Evolutionary conservation across 768 basidiomycete species (phyloP), one percentile per base, ranked within the genome.

Genomic region (Lactarius evosmus): DNA sequence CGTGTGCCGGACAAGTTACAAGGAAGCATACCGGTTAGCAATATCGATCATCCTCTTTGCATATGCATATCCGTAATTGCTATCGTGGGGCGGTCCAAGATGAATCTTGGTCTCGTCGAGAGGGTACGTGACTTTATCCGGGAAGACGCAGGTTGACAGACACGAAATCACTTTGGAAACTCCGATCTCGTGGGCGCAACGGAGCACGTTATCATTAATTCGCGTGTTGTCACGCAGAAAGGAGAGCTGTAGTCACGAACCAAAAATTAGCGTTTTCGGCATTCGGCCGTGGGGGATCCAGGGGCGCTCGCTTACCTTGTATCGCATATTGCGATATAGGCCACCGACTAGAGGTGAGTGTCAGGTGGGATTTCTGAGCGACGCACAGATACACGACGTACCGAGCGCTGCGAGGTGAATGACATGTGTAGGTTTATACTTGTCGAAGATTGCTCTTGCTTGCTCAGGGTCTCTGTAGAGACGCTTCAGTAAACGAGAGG

Each of bases 41-140:
- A 97, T 86, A 72, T 98, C 96, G 8, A 98, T 93, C 82, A 98
- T 83, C 22, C 95, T 83, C 77, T 98, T 98, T 46, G 93, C 95
- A 70, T 98, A 89, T 2, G 96, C 91, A 70, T 98, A 98, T 33
- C 95, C 96, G 77, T 93, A 98, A 82, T 98, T 98, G 69, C 91
- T 93, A 62, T 87, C 81, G 72, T 98, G 96, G 7, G 95, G 95
- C 25, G 91, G 92, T 22, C 95, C 95, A 38, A 82, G 80, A 75
- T 98, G 96, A 62, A 98, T 88, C 78, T 95, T 95, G 69, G 81
- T 84, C 77, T 98, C 95, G 69, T 93, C 90, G 30, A 98, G 83
- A 16, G 95, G 96, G 74, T 95, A 97, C 58, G 85, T 82, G 67
- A 95, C 94, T 74, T 94, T 90, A 75, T 98, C 95, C 0, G 95